Evolutionary conservation across 768 basidiomycete species (phyloP), one percentile per base, ranked within the genome.

Genomic region (Serendipita sp.): DNA sequence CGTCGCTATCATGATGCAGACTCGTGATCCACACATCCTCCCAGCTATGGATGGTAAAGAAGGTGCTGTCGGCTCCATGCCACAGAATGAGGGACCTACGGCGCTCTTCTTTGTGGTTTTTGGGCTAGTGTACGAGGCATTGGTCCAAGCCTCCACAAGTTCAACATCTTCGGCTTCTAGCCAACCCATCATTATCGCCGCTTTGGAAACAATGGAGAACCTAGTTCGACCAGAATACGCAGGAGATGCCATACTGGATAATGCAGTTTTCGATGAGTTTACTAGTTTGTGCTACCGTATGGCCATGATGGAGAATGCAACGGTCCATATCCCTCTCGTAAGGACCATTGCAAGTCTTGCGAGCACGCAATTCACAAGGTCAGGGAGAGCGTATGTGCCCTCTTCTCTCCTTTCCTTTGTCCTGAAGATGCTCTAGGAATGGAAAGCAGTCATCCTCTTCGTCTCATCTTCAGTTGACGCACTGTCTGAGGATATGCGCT

Each of bases 91-190:
- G 13, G 88, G 91, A 65, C 89, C 92, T 1, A 80, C 86, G 0
- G 79, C 84, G 10, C 84, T 90, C 74, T 99, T 97, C 76, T 92
- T 86, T 75, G 81, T 90, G 10, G 72, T 96, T 3, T 97, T 95
- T 71, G 94, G 95, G 10, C 81, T 98, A n/a, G 85, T 95, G 0
- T 99, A 88, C 69, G 95, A 98, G 72, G 85, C 89, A 0, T 76
- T 97, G 4, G 82, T 83, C 0, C 78, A 81, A 0, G 81, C 87
- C 2, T 82, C 86, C 1, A 75, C 84, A 0, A 83, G 89, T 64
- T 77, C 83, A 0, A 79, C 80, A 3, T 73, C 77, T 1, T 72
- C 76, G 3, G 71, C 77, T 10, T 68, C 76, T 8, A 80, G 80
- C 3, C 76, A 78, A 56, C 74, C 76, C 1, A 76, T 82, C 4